A percentile compares a stretch with the other conserved stretches of the same genome.
Conservation (phyloP, 1,139 yeast genomes). For the Saccharomyces pastorianus region DNA sequence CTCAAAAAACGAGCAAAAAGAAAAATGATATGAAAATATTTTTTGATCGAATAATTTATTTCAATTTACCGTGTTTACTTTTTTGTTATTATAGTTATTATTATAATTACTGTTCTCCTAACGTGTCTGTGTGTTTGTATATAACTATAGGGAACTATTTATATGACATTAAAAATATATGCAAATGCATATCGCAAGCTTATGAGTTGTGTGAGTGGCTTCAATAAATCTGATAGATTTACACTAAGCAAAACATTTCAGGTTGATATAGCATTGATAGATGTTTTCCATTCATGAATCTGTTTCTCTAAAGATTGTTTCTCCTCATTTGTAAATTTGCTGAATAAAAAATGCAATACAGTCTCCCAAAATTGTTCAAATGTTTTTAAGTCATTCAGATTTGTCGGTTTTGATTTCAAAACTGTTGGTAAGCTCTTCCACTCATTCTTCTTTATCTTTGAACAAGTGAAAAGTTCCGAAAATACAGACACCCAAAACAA, state of each 20-base stretch:
- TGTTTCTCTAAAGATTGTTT: neutral
- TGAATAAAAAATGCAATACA: constrained; percentile 27
- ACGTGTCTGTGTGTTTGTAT: neutral
- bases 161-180: neutral
- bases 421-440: constrained; percentile 25
- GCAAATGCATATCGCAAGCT: neutral
- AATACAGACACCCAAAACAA: constrained; percentile 56
- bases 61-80: neutral
- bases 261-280: neutral
- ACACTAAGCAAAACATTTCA: neutral
- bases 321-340: neutral
- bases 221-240: neutral
- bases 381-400: constrained; percentile 28
- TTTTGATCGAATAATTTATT: neutral
- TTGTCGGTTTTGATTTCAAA: constrained; percentile 31
- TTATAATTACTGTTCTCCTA: neutral
- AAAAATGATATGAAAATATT: neutral
- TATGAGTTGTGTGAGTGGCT: neutral
- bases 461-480: constrained; percentile 36
- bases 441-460: constrained; percentile 20
- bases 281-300: neutral
- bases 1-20: constrained; percentile 3
- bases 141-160: neutral
- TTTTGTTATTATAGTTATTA: neutral
- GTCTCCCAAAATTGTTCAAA: constrained; percentile 49